Base-by-base conservation (phyloP, 371 early-diverging fungal genomes). In the Haplosporangium sp. region DNA sequence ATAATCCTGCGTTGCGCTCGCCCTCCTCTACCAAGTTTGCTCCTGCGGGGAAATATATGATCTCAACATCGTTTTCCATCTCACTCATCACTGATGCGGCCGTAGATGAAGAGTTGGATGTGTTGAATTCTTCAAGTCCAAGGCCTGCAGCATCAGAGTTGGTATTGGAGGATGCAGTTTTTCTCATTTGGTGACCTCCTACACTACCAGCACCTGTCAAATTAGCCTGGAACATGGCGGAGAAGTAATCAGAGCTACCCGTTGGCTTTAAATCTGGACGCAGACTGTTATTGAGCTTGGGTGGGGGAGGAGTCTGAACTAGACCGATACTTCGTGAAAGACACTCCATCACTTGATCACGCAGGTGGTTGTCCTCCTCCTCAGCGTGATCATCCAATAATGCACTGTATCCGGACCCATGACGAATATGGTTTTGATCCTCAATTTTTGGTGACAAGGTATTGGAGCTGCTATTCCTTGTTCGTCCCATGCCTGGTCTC, bases 1-100 rank as follows among this genome's bases (percentile, higher is more conserved):
- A 98, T 44, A 98, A 70, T 1, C 99, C 98, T n/a, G 87, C 88
- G 40, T 89, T 90, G 19, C 95, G 92, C 72, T 96, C 93, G 2
- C 97, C 96, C 82, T 96, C 94, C 47, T 90, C 86, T 27, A 96
- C 89, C 27, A 98, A 77, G 0, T 86, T 85, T 4, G 90, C 88
- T 44, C 93, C 96, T 55, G 92, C 89, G 5, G 93, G 92, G 55
- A 90, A 92, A 70, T 88, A 92, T 65, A 92, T 76, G 60, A 94
- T 88, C 67, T 92, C 88, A 17, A 93, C 85, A 69, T 93, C 92
- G 45, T 90, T 89, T 20, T 87, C 82, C 65, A 83, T 68, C 63
- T 86, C 84, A 52, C 82, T 84, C 56, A 83, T 82, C 45, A 65
- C 85, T 65, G 70, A 91, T 53, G 67, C 78, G 10, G 72, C 82